phyloP scores from a whole-genome alignment of 2,329 filamentous ascomycete genomes.

The Diaporthe ilicicola region DNA sequence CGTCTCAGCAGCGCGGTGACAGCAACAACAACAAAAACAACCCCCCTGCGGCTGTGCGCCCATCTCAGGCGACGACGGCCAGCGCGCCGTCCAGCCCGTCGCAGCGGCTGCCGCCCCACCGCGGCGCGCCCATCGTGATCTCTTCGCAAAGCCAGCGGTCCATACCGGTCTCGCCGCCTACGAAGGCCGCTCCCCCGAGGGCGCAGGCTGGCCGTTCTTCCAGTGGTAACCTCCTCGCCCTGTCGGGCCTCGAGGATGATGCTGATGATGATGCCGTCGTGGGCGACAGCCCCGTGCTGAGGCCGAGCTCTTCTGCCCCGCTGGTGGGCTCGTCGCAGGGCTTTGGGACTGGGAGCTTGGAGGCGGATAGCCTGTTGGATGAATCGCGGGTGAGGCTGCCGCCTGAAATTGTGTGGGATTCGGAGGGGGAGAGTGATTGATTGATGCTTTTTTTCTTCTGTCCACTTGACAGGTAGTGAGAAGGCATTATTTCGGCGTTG shows the following conservation, averaged over 20 bases:
- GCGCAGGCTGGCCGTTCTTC: constrained; percentile 36
- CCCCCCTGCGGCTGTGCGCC: constrained; percentile 37
- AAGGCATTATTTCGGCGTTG: neutral
- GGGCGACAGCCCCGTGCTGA: constrained; percentile 36
- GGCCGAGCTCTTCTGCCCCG: constrained; percentile 33
- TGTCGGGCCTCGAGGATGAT: constrained; percentile 27
- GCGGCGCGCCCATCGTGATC: neutral
- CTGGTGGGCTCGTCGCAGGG: constrained; percentile 52
- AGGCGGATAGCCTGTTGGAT: constrained; percentile 50
- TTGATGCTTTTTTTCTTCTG: neutral
- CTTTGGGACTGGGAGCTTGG: constrained; percentile 52
- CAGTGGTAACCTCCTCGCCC: constrained; percentile 34
- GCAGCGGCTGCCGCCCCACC: constrained; percentile 12
- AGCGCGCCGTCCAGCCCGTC: constrained; percentile 47
- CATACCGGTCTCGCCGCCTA: constrained; percentile 38
- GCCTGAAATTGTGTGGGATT: constrained; percentile 50
- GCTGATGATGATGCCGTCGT: constrained; percentile 32
- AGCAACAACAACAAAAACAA: neutral
- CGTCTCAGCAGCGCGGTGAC: neutral
- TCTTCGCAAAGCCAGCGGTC: constrained; percentile 8
- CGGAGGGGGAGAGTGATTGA: constrained; percentile 47
- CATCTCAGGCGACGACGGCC: constrained; percentile 55
- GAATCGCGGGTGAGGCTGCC: constrained; percentile 49
- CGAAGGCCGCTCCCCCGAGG: constrained; percentile 38
- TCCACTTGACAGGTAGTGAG: no score